Percentiles rank a stretch among this genome's conserved stretches.
Evolutionary conservation across 2,329 filamentous ascomycete species (phyloP).

Genomic region (Trichophyton benhamiae): DNA sequence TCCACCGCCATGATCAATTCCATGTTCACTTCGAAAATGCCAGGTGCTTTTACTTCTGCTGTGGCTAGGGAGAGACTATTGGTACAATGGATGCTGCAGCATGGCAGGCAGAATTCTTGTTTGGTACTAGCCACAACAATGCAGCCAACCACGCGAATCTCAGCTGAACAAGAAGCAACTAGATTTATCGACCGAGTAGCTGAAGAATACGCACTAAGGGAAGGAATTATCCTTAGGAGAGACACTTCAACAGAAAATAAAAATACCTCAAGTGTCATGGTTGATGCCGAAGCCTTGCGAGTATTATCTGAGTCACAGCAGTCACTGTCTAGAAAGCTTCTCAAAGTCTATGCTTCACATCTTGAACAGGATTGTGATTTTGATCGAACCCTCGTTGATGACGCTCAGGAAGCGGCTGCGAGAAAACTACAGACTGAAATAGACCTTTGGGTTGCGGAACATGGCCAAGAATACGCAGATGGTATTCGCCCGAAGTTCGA

Average conservation of each 20-base stretch:
- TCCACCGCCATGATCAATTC: slow-evolving; percentile 21
- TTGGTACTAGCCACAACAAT: slow-evolving; percentile 18
- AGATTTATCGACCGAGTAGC: slow-evolving; percentile 18
- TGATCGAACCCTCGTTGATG: not conserved
- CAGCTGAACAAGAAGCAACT: slow-evolving; percentile 12
- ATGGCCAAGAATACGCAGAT: slow-evolving; percentile 20
- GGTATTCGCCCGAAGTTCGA: slow-evolving; percentile 24
- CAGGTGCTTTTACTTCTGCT: slow-evolving; percentile 18
- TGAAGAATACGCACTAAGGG: not conserved
- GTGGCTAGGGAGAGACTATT: slow-evolving; percentile 17
- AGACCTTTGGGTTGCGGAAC: slow-evolving; percentile 19
- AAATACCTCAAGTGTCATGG: not conserved
- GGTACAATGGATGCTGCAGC: slow-evolving; percentile 19
- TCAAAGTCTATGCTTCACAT: not conserved
- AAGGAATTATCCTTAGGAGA: not conserved
- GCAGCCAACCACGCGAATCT: slow-evolving; percentile 16
- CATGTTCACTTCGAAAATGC: slow-evolving; percentile 22
- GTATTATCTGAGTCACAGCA: not conserved
- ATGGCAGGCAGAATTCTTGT: slow-evolving; percentile 13
- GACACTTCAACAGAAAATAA: not conserved
- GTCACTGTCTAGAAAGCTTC: not conserved
- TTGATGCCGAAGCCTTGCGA: not conserved
- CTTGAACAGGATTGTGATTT: not conserved
- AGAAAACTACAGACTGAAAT: slow-evolving; percentile 14
- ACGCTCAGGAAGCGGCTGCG: slow-evolving; percentile 3